Percentiles rank a stretch among this genome's conserved stretches.
Conservation (phyloP, 2,329 filamentous ascomycete genomes). For the Camptophora hylomeconis region DNA sequence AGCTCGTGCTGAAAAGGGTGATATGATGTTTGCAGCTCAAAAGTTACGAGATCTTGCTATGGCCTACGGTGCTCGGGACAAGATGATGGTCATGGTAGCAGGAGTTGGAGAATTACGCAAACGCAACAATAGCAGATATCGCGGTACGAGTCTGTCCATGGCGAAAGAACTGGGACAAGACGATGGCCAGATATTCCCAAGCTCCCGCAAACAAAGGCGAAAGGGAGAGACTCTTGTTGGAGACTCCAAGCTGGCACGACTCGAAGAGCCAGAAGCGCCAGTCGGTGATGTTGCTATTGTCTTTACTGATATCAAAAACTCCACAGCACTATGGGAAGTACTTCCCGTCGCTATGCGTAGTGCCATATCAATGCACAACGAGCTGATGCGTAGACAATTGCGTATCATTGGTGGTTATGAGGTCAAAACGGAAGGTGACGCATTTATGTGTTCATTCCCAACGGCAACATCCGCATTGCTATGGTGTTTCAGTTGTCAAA, state of each 20-base stretch:
- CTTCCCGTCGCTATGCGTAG: slow-evolving; percentile 92
- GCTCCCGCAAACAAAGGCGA: slow-evolving; percentile 50
- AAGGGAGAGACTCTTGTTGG: slow-evolving; percentile 40
- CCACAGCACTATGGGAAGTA: slow-evolving; percentile 89
- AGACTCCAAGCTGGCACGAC: slow-evolving; percentile 73
- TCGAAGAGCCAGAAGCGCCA: slow-evolving; percentile 86
- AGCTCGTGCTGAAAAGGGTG: slow-evolving; percentile 68
- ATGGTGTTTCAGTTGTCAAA: slow-evolving; percentile 94
- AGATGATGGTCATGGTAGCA: slow-evolving; percentile 99
- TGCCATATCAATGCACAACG: slow-evolving; percentile 94
- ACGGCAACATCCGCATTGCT: slow-evolving; percentile 88
- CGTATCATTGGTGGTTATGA: slow-evolving; percentile 93
- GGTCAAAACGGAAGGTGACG: slow-evolving; percentile 98
- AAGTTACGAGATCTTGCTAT: slow-evolving; percentile 91
- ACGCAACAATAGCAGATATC: slow-evolving; percentile 60
- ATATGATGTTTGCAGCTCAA: slow-evolving; percentile 89
- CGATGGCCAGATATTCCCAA: slow-evolving; percentile 43
- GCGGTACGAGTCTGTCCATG: slow-evolving; percentile 75
- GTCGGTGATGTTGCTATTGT: slow-evolving; percentile 84
- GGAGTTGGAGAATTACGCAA: slow-evolving; percentile 84
- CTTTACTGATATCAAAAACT: slow-evolving; percentile 99
- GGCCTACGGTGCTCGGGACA: slow-evolving; percentile 82
- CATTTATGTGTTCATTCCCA: slow-evolving; percentile 97
- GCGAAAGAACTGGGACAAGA: slow-evolving; percentile 61
- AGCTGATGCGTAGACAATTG: slow-evolving; percentile 86